Conservation (phyloP, 306 rosid species). For the Cicer arietinum region DNA sequence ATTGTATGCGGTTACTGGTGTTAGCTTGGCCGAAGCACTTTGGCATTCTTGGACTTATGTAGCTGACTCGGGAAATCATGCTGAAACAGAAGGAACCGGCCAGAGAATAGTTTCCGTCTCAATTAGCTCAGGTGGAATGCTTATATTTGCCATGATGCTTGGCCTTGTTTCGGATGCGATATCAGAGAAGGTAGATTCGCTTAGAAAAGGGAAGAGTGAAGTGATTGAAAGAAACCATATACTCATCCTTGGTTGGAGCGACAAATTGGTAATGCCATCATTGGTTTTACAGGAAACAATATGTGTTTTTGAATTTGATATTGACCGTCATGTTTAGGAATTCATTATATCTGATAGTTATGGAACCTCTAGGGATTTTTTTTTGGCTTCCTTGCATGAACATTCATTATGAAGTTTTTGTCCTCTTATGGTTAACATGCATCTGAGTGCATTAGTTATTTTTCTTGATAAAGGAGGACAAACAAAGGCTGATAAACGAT, state of each 20-base stretch:
- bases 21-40: constrained; percentile 89
- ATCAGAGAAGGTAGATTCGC: constrained; percentile 96
- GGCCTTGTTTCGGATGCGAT: constrained; percentile 98
- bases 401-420: constrained; percentile 7
- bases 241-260: constrained; percentile 99
- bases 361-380: constrained; percentile 11
- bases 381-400: constrained; percentile 25
- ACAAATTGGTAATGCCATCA: constrained; percentile 77
- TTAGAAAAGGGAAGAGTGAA: constrained; percentile 96
- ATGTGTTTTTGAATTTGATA: constrained; percentile 7
- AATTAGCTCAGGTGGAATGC: constrained; percentile 96
- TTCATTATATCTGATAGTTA: constrained; percentile 1
- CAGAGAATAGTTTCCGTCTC: constrained; percentile 98
- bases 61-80: constrained; percentile 97
- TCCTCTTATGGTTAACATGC: neutral
- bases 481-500: constrained; percentile 33
- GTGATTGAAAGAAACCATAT: constrained; percentile 94
- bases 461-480: constrained; percentile 35
- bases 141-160: constrained; percentile 98
- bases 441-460: constrained; percentile 31
- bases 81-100: constrained; percentile 91
- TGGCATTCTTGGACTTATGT: constrained; percentile 99
- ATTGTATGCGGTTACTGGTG: constrained; percentile 86
- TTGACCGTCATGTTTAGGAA: constrained; percentile 26
- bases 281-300: constrained; percentile 21